Base-by-base conservation (phyloP, 352 stramenopile species). In the Globisporangium apiculatum region DNA sequence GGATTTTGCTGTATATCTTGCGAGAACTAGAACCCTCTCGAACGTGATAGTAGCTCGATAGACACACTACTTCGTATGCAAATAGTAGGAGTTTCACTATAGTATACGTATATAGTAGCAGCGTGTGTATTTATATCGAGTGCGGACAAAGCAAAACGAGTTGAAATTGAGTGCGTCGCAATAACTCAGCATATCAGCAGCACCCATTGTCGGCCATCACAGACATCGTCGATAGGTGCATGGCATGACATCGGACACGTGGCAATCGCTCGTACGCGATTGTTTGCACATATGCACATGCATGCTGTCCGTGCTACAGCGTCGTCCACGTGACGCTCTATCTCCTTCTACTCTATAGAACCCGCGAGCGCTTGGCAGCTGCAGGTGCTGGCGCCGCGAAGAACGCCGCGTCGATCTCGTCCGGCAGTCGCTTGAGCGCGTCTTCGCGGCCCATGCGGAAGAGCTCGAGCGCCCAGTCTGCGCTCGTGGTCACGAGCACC, bases 381-480 rank as follows among this genome's bases (percentile, higher is more conserved):
- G 52, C 37, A 17, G 36, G 36, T 10, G 51, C 31, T 11, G 35
- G 51, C 17, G 37, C 35, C 5, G 47, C 37, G 48, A 66, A 67
- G 57, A 67, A 67, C 11, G 49, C 37, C 2, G 59, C 57, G 38
- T 91, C 76, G 45, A 93, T 63, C 65, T 91, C 81, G 50, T 83
- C 11, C 7, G 7, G 66, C 46, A 94, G 59, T 57, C 88, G 75
- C 55, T 75, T 75, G 52, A 73, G 55, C n/a, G 77, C 75, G 59
- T 94, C 83, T 60, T 87, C 68, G 55, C 81, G 81, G 14, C 81
- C 81, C 81, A 87, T 89, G 55, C 84, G 69, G 57, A 91, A 91
- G 46, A 89, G 61, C 53, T 88, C 64, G 46, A 78, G 70, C 4
- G 81, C 83, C 83, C 83, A 90, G 59, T 87, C 80, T 5, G 76